Conservation (phyloP, 352 stramenopile genomes). For the Phytopythium montanum region DNA sequence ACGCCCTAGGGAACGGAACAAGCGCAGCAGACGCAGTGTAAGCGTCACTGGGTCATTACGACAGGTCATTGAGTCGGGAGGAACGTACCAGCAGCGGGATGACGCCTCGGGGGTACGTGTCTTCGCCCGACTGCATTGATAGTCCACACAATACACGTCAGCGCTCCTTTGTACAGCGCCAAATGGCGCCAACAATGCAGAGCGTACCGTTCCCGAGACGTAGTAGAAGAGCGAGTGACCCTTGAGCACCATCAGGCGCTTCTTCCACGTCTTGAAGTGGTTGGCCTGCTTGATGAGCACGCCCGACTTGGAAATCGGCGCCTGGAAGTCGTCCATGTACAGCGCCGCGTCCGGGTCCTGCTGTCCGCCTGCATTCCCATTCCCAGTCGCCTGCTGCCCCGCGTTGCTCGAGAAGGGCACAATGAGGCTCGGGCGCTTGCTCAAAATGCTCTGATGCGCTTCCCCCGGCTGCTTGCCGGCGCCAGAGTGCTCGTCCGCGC, state of each 20-base stretch:
- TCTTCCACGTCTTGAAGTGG: slow-evolving; percentile 89
- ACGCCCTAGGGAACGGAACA: slow-evolving; percentile 25
- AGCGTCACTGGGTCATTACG: neutral
- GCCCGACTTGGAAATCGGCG: slow-evolving; percentile 76
- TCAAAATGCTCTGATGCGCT: slow-evolving; percentile 50
- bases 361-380: slow-evolving; percentile 10
- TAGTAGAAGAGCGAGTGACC: slow-evolving; percentile 88
- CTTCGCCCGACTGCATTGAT: slow-evolving; percentile 64
- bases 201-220: slow-evolving; percentile 74
- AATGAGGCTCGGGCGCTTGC: slow-evolving; percentile 73
- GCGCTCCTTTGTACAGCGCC: neutral
- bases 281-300: slow-evolving; percentile 87
- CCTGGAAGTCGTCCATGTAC: slow-evolving; percentile 79
- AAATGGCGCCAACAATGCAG: neutral
- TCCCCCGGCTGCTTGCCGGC: slow-evolving; percentile 15
- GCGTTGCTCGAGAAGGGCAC: slow-evolving; percentile 47
- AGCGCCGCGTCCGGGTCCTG: slow-evolving; percentile 24
- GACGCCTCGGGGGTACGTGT: slow-evolving; percentile 78
- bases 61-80: no score
- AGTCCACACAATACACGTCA: slow-evolving; percentile 4
- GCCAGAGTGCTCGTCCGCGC: slow-evolving; percentile 20
- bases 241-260: slow-evolving; percentile 86
- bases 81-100: slow-evolving; percentile 55
- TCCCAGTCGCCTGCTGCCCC: slow-evolving; percentile 17
- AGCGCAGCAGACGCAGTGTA: neutral